phyloP scores from a whole-genome alignment of 495 filamentous ascomycete genomes.

The Aspergillus bertholletiae region DNA sequence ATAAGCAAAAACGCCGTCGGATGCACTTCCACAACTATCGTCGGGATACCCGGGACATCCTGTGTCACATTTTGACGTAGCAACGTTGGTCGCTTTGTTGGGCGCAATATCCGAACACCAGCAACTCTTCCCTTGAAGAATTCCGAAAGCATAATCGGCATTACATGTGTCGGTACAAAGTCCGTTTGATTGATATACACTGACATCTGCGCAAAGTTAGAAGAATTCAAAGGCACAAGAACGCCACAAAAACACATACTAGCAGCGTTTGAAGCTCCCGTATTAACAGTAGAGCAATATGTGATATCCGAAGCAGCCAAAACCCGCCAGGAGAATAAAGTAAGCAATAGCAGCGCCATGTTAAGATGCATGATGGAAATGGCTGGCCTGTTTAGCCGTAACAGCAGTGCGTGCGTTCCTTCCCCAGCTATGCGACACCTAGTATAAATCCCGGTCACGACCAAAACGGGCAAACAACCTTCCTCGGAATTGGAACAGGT shows the following conservation, averaged over 20 bases:
- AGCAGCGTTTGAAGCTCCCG: slow-evolving; percentile 26
- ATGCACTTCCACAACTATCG: slow-evolving; percentile 60
- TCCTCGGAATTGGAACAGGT: not conserved
- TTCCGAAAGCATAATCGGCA: slow-evolving; percentile 59
- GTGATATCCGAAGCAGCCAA: slow-evolving; percentile 18
- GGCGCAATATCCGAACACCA: slow-evolving; percentile 77
- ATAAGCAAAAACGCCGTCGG: slow-evolving; percentile 58
- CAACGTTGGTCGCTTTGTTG: slow-evolving; percentile 32
- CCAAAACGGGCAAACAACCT: not conserved
- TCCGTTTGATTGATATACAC: slow-evolving; percentile 65
- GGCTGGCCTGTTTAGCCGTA: not conserved
- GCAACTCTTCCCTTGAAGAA: slow-evolving; percentile 61
- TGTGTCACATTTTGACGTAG: slow-evolving; percentile 46
- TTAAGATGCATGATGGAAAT: slow-evolving; percentile 16
- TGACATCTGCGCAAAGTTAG: slow-evolving; percentile 36
- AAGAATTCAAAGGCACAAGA: not conserved
- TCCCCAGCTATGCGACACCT: not conserved
- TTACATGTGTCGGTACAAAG: slow-evolving; percentile 54
- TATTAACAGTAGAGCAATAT: slow-evolving; percentile 47
- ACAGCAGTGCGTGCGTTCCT: not conserved
- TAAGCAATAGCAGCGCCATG: slow-evolving; percentile 19
- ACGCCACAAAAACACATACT: slow-evolving; percentile 24
- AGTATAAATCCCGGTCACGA: not conserved
- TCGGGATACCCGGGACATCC: slow-evolving; percentile 63
- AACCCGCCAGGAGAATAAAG: slow-evolving; percentile 17